Percentiles rank a stretch among this genome's conserved stretches.
Conservation (phyloP, 768 basidiomycete species). For the Podaxis sp. region DNA sequence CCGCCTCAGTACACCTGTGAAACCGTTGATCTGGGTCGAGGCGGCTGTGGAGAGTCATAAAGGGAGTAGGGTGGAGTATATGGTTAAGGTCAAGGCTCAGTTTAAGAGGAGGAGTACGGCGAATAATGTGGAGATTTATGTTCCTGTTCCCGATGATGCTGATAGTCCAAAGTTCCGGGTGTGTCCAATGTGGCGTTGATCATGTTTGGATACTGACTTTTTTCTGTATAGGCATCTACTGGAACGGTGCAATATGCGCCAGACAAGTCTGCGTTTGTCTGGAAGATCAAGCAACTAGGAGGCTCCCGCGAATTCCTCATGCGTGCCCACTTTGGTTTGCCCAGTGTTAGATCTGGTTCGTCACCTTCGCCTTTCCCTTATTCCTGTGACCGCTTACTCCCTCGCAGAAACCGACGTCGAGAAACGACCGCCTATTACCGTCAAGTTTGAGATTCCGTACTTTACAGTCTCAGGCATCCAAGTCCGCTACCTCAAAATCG, state of each 20-base stretch:
- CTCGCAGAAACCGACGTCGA: slow-evolving; percentile 70
- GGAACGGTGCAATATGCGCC: slow-evolving; percentile 97
- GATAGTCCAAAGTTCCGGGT: slow-evolving; percentile 97
- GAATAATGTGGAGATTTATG: slow-evolving; percentile 98
- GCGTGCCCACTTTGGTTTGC: slow-evolving; percentile 97
- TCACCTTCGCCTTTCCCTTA: slow-evolving; percentile 13
- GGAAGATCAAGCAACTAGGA: slow-evolving; percentile 95
- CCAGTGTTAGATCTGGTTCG: slow-evolving; percentile 88
- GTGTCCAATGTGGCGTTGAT: slow-evolving; percentile 25
- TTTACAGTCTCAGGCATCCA: slow-evolving; percentile 98
- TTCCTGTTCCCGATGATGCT: slow-evolving; percentile 98
- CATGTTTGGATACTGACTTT: background rate
- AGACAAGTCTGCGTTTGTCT: slow-evolving; percentile 97
- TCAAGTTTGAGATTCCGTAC: slow-evolving; percentile 98
- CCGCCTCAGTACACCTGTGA: slow-evolving; percentile 93
- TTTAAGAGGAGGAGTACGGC: slow-evolving; percentile 97
- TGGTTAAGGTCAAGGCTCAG: slow-evolving; percentile 94
- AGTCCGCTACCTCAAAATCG: slow-evolving; percentile 96
- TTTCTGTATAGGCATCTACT: slow-evolving; percentile 64
- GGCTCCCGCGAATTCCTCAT: slow-evolving; percentile 96
- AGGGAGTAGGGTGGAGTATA: slow-evolving; percentile 93
- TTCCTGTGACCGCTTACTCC: background rate
- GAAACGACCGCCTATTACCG: slow-evolving; percentile 92
- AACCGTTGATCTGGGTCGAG: slow-evolving; percentile 97
- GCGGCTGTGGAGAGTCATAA: slow-evolving; percentile 93